Base-by-base conservation (phyloP, 495 filamentous ascomycete genomes). In the Penicillium maclennaniae region DNA sequence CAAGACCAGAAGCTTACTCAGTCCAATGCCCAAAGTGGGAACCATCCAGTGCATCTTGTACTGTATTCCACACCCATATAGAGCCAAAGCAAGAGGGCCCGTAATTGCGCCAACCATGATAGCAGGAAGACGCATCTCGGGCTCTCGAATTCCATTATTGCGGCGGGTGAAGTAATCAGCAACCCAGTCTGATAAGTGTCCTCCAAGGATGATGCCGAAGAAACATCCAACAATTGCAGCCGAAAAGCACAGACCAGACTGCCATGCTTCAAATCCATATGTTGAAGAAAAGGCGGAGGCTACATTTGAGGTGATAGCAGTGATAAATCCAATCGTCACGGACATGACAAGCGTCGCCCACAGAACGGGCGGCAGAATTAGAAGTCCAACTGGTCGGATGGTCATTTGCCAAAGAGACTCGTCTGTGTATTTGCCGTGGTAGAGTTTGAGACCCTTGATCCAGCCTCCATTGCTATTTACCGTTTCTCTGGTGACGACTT, bases 121-220 rank as follows among this genome's bases (percentile, higher is more conserved):
- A 19, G 76, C 70, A 1, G 77, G 69, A 16, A 81, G 67, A 28
- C 80, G 69, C 77, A 83, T 81, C 49, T 83, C 80, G 0, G 80
- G 80, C 27, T 81, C 74, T 17, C 79, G 65, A 37, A 81, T 71
- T 23, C 80, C 80, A 4, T 66, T 60, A 52, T 80, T 81, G 14
- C 79, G 68, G 41, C 64, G 67, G 1, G 80, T 82, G 46, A 80
- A 67, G 47, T 63, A 69, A 37, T 81, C 75, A 4, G 80, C 78
- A 5, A 78, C 59, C 57, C 58, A 62, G 60, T 83, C 80, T 19
- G 75, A 78, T 6, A 79, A 58, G 28, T 71, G 59, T 1, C 80
- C 79, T 41, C 80, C 77, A 19, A 74, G 71, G 5, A 72, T 55
- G 12, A 82, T 72, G 16, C 74, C 80, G 17, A 80, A 46, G 6